phyloP scores from a whole-genome alignment of 352 stramenopile species.

The Globisporangium barbulae region DNA sequence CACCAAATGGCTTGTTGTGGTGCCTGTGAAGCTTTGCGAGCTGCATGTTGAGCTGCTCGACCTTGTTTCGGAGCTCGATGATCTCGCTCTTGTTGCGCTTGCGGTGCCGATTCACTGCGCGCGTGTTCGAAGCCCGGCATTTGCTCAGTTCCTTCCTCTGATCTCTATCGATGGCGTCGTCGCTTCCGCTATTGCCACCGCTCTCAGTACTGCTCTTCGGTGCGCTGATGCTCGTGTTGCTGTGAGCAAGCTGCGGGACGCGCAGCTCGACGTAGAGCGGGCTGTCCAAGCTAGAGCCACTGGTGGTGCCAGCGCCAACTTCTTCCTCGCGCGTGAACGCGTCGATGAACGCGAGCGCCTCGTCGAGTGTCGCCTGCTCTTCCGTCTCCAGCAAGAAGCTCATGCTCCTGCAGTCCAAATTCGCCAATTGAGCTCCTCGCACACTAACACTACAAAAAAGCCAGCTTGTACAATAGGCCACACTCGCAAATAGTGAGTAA shows the following conservation, averaged over 20 bases:
- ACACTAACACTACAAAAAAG: no score
- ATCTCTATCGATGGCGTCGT: no score
- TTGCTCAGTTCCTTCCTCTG: background rate
- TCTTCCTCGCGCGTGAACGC: background rate
- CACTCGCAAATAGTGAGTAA: no score
- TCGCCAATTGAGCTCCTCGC: background rate
- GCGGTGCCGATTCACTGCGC: constrained; percentile 3
- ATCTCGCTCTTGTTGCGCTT: constrained; percentile 13
- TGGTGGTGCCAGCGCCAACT: background rate
- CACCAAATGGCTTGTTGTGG: no score
- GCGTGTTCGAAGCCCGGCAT: background rate
- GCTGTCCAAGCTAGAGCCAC: background rate
- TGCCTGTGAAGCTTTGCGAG: background rate
- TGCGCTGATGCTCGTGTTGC: background rate
- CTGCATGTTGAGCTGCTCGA: background rate
- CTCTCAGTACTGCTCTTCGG: background rate
- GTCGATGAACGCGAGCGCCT: constrained; percentile 22
- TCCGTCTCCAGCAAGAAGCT: constrained; percentile 13
- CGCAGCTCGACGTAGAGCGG: constrained; percentile 1
- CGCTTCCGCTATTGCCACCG: background rate
- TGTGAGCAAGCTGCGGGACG: background rate
- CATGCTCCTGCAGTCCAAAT: background rate
- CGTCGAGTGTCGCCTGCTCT: constrained; percentile 14
- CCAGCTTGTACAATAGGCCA: no score
- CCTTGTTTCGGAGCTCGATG: background rate